Evolutionary conservation across 495 filamentous ascomycete species (phyloP).

Genomic region (Aspergillus ellipticus): DNA sequence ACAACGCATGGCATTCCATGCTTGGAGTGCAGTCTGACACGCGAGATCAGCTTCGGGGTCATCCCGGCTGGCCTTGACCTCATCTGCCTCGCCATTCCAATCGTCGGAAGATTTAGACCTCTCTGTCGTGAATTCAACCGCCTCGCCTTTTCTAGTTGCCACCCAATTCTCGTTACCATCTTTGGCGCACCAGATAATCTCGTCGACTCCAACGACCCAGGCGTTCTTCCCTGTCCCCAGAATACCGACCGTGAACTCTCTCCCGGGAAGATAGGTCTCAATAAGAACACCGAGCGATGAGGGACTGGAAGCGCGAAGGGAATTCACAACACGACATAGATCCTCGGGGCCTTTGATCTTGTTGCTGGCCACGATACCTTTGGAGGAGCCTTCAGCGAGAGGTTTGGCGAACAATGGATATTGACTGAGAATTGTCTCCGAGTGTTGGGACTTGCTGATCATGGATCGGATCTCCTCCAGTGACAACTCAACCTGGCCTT

Average conservation of each 20-base stretch:
- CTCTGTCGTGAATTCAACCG: constrained; percentile 6
- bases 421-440: neutral
- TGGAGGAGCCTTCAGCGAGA: constrained; percentile 5
- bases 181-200: constrained; percentile 4
- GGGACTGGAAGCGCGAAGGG: neutral
- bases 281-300: constrained; percentile 1
- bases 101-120: constrained; percentile 4
- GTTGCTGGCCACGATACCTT: constrained; percentile 5
- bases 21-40: neutral
- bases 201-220: constrained; percentile 4
- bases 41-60: constrained; percentile 3
- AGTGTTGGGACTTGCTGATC: neutral
- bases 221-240: constrained; percentile 3
- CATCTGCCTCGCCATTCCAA: constrained; percentile 1
- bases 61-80: neutral
- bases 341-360: neutral
- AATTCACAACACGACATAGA: neutral
- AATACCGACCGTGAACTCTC: constrained; percentile 9
- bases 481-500: neutral
- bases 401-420: constrained; percentile 10
- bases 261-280: constrained; percentile 5
- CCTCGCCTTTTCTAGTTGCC: neutral
- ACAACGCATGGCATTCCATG: constrained; percentile 6
- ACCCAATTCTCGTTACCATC: too few species aligned
- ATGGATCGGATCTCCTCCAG: neutral